Evolutionary conservation across 1,139 yeast genomes (phyloP).

Genomic region (Candida sp.): DNA sequence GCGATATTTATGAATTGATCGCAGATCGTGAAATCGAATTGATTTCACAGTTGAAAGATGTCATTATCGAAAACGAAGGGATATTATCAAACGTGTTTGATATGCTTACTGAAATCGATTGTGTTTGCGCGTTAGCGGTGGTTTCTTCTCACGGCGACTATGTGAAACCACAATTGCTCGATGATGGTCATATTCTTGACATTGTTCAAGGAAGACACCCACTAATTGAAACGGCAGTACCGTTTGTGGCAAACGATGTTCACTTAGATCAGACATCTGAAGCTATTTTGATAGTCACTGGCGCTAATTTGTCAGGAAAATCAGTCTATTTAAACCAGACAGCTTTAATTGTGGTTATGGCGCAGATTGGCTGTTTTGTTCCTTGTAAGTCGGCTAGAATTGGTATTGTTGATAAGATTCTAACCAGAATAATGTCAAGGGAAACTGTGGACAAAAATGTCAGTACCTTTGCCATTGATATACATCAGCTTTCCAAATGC

Average conservation of each 20-base stretch:
- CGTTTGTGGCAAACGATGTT: slow-evolving; percentile 34
- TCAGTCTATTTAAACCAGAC: slow-evolving; percentile 42
- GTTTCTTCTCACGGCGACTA: slow-evolving; percentile 27
- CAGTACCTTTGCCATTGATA: slow-evolving; percentile 46
- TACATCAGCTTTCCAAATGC: slow-evolving; percentile 41
- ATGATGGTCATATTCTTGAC: slow-evolving; percentile 13
- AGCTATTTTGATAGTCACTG: slow-evolving; percentile 32
- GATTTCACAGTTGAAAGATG: slow-evolving; percentile 24
- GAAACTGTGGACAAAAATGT: slow-evolving; percentile 39
- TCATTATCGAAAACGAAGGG: slow-evolving; percentile 14
- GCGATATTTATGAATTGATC: slow-evolving; percentile 38
- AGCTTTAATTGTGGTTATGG: slow-evolving; percentile 39
- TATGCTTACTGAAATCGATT: slow-evolving; percentile 32
- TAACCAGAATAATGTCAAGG: slow-evolving; percentile 37
- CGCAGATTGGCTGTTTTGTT: slow-evolving; percentile 48
- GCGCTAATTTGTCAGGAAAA: slow-evolving; percentile 53
- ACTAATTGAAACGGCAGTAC: slow-evolving; percentile 30
- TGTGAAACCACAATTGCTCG: slow-evolving; percentile 31
- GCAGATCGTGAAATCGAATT: slow-evolving; percentile 41
- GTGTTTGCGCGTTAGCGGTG: slow-evolving; percentile 30
- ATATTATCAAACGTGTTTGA: slow-evolving; percentile 14
- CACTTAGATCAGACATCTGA: slow-evolving; percentile 7
- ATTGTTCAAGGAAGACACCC: slow-evolving; percentile 36
- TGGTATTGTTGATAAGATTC: slow-evolving; percentile 40
- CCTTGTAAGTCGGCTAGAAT: slow-evolving; percentile 42